These are phyloP conservation scores for Hygrocybe punicea DNA, from an alignment of 768 basidiomycete species.

Conservation along the genomic window DNA sequence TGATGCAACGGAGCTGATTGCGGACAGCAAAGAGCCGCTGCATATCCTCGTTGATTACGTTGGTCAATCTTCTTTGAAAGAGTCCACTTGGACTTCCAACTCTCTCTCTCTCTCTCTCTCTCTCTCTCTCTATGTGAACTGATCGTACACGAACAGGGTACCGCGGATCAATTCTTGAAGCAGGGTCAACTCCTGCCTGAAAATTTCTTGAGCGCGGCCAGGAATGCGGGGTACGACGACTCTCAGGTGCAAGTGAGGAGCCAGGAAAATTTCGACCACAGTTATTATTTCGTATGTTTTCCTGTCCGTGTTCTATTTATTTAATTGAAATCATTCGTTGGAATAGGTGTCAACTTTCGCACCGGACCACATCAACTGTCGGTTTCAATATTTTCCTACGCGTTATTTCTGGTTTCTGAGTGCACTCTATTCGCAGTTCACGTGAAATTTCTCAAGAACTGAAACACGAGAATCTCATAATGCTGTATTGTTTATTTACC, in stretches of 20 bases:
- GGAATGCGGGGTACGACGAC: constrained; percentile 68
- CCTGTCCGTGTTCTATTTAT: not conserved
- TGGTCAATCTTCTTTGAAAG: constrained; percentile 23
- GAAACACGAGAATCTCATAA: not conserved
- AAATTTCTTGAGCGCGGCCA: constrained; percentile 76
- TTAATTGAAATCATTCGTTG: not conserved
- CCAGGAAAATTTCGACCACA: constrained; percentile 85
- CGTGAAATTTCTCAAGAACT: constrained; percentile 81
- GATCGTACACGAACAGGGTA: constrained; percentile 49
- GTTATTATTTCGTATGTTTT: constrained; percentile 73
- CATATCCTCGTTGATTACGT: constrained; percentile 88
- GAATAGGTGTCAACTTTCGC: constrained; percentile 83
- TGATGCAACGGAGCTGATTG: constrained; percentile 84
- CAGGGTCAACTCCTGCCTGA: constrained; percentile 88
- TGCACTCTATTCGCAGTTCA: constrained; percentile 55
- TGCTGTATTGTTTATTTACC: too few species aligned
- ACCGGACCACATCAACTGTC: constrained; percentile 85
- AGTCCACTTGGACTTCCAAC: too few species aligned
- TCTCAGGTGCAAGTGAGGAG: constrained; percentile 72
- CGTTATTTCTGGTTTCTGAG: constrained; percentile 5
- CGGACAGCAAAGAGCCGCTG: constrained; percentile 56
- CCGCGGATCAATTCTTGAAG: constrained; percentile 77
- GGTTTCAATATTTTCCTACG: constrained; percentile 30
- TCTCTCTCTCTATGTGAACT: not conserved
- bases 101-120: too few species aligned